Conservation (phyloP, 2,329 filamentous ascomycete species). For the Alternaria burnsii region DNA sequence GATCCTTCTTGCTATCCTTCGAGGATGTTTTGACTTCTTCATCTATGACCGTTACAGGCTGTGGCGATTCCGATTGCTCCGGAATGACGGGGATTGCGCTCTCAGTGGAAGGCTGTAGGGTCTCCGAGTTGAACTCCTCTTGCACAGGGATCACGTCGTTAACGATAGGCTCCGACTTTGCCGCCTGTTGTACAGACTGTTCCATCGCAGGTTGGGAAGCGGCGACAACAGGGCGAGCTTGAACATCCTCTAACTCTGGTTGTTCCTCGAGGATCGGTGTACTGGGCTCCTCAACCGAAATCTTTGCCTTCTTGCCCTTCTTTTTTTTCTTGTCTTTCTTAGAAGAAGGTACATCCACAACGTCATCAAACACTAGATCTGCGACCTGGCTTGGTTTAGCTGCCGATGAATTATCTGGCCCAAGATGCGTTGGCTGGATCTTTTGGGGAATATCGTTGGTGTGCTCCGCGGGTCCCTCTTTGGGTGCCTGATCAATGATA, state of each 20-base stretch:
- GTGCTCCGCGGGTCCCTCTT: background rate
- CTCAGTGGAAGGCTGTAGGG: background rate
- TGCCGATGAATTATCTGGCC: background rate
- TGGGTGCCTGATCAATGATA: background rate
- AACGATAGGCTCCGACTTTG: background rate
- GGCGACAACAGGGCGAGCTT: background rate
- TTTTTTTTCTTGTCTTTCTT: conserved; percentile 42
- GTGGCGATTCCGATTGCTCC: conserved; percentile 9
- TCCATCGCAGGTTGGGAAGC: conserved; percentile 4
- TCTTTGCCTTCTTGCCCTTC: conserved; percentile 34
- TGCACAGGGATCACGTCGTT: background rate
- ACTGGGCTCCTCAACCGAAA: conserved; percentile 19
- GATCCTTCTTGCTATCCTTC: conserved; percentile 52
- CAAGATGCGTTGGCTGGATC: background rate
- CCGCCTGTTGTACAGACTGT: background rate
- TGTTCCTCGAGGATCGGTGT: conserved; percentile 20
- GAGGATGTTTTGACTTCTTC: conserved; percentile 34
- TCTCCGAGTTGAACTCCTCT: conserved; percentile 3
- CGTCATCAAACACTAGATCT: conserved; percentile 2
- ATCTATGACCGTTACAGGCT: background rate
- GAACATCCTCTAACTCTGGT: conserved; percentile 5
- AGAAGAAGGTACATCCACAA: background rate
- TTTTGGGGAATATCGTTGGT: background rate
- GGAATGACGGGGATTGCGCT: background rate
- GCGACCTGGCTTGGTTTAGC: background rate